Conservation (phyloP, 169 alveolate species). For the Cryptosporidium parvum region DNA sequence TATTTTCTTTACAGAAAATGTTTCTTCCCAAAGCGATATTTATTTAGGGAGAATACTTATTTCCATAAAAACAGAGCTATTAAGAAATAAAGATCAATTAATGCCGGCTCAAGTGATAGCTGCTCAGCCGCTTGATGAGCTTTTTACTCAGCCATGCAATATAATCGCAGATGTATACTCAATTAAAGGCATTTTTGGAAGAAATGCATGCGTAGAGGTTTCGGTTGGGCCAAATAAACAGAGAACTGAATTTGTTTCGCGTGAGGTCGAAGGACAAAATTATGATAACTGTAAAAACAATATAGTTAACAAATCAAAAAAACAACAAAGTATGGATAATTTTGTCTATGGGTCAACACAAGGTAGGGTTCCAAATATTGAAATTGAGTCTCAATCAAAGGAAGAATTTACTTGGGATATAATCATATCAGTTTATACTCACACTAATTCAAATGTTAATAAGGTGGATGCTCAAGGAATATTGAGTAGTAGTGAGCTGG, state of each 20-base stretch:
- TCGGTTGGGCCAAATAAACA: constrained; percentile 88
- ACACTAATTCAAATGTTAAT: neutral
- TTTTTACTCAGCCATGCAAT: constrained; percentile 84
- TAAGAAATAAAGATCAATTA: constrained; percentile 84
- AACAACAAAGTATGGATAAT: constrained; percentile 12
- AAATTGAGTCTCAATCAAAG: constrained; percentile 59
- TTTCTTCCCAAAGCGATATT: constrained; percentile 78
- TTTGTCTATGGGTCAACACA: constrained; percentile 27
- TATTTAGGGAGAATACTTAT: constrained; percentile 90
- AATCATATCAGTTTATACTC: constrained; percentile 67
- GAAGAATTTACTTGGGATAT: constrained; percentile 70
- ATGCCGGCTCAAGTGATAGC: constrained; percentile 88
- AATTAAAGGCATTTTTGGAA: constrained; percentile 83
- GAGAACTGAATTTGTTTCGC: constrained; percentile 83
- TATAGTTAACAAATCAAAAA: constrained; percentile 37
- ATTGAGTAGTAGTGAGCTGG: constrained; percentile 32
- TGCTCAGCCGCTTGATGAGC: constrained; percentile 87
- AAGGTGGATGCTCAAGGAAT: constrained; percentile 15
- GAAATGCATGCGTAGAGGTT: constrained; percentile 83
- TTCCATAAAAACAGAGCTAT: constrained; percentile 88
- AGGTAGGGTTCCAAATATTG: constrained; percentile 73
- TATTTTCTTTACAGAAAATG: constrained; percentile 33
- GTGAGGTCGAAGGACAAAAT: constrained; percentile 65
- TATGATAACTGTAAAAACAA: neutral
- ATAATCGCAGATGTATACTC: constrained; percentile 88